These are phyloP conservation scores for Monosporascus sp. DNA, from an alignment of 2,329 filamentous ascomycete species.

Conservation along the genomic window DNA sequence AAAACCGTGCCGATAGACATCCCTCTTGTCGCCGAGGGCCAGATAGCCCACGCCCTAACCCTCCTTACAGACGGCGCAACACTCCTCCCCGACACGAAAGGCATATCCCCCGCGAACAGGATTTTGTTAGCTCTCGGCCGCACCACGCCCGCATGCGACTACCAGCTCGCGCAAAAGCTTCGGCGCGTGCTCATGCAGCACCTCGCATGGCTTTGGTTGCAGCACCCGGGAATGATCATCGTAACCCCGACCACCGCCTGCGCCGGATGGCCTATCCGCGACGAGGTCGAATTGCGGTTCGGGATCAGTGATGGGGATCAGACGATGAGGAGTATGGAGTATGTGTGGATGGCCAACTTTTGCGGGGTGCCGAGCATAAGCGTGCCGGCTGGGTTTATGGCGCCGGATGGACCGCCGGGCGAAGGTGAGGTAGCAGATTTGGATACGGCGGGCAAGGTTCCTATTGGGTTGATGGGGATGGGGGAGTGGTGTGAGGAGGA, in stretches of 20 bases:
- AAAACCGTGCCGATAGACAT: conserved; percentile 49
- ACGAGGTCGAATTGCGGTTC: conserved; percentile 28
- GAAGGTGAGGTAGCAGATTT: conserved; percentile 27
- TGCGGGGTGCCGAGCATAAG: conserved; percentile 42
- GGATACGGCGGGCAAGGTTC: conserved; percentile 35
- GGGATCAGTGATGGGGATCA: conserved; percentile 42
- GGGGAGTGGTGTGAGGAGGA: conserved; percentile 51
- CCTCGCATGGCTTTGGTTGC: conserved; percentile 58
- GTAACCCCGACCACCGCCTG: conserved; percentile 61
- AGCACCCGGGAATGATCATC: conserved; percentile 64
- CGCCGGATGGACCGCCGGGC: conserved; percentile 26
- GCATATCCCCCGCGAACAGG: conserved; percentile 56
- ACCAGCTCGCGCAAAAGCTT: conserved; percentile 64
- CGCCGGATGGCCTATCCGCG: conserved; percentile 38
- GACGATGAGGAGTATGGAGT: conserved; percentile 43
- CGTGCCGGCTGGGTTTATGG: conserved; percentile 39
- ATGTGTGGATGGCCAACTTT: conserved; percentile 47
- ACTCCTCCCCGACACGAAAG: conserved; percentile 38
- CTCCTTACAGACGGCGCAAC: conserved; percentile 59
- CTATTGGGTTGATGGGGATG: conserved; percentile 49
- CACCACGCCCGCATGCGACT: conserved; percentile 59
- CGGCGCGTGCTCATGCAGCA: conserved; percentile 66
- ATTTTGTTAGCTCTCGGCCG: conserved; percentile 60
- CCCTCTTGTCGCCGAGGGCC: conserved; percentile 55
- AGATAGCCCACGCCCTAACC: conserved; percentile 67